phyloP scores from a whole-genome alignment of 768 basidiomycete genomes.

The Trametes coccinea region DNA sequence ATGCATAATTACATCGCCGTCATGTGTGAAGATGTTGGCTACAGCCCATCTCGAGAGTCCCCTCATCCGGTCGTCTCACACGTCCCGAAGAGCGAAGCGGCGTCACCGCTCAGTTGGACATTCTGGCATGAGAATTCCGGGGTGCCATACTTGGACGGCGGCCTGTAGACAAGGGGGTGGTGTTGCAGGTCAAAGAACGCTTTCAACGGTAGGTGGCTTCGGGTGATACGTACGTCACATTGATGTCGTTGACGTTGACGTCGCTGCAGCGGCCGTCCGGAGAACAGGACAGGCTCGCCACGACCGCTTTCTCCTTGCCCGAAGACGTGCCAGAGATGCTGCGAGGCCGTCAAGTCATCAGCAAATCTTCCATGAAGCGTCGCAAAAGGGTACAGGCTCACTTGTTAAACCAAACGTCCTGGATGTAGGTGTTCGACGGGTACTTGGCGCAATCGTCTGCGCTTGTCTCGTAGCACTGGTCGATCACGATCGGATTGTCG shows the following conservation, averaged over 20 bases:
- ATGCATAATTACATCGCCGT: too few species aligned
- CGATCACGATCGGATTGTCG: conserved; percentile 60
- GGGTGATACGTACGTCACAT: conserved; percentile 40
- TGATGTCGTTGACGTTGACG: conserved; percentile 48
- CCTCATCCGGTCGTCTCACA: conserved; percentile 24
- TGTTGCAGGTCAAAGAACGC: too few species aligned
- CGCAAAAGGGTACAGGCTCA: conserved; percentile 23
- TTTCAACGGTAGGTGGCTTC: too few species aligned
- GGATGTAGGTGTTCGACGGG: conserved; percentile 56
- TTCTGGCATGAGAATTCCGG: conserved; percentile 56
- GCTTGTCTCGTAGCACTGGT: conserved; percentile 52
- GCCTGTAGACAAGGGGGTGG: not conserved
- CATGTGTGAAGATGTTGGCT: too few species aligned
- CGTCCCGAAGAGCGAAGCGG: conserved; percentile 45
- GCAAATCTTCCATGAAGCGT: not conserved
- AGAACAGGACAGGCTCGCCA: conserved; percentile 58
- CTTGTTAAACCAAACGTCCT: conserved; percentile 58
- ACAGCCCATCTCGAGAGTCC: too few species aligned
- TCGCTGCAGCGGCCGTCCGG: conserved; percentile 51
- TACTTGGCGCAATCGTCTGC: conserved; percentile 51
- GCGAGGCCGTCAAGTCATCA: not conserved
- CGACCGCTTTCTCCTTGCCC: conserved; percentile 44
- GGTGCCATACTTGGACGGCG: conserved; percentile 43
- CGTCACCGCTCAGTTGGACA: conserved; percentile 46
- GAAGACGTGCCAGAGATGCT: conserved; percentile 62